A percentile compares a stretch with the other conserved stretches of the same genome.
Conservation (phyloP, 1,284 basidiomycete species). For the Microbotryum silenes-acaulis region DNA sequence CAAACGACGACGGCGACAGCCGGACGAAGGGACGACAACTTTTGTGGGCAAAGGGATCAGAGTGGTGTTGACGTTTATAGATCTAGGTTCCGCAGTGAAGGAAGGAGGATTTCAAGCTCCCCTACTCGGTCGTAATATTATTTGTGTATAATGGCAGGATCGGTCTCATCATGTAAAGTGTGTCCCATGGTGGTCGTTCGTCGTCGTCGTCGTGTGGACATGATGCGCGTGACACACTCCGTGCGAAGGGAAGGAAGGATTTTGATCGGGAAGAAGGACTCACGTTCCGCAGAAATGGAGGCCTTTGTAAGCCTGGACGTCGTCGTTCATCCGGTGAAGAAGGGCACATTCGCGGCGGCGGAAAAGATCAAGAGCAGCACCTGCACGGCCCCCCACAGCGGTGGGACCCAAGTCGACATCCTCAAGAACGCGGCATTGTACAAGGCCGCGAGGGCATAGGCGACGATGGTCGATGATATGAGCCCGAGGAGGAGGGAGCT, state of each 20-base stretch:
- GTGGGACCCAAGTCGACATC: slow-evolving; percentile 12
- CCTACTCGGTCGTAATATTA: no score
- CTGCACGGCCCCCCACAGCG: slow-evolving; percentile 10
- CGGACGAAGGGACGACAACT: neutral
- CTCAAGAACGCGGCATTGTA: slow-evolving; percentile 27
- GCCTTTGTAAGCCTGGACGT: no score
- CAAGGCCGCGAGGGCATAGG: slow-evolving; percentile 23
- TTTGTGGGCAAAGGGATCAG: slow-evolving; percentile 1
- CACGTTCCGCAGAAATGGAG: no score
- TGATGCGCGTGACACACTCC: no score
- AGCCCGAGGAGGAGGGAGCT: slow-evolving; percentile 12
- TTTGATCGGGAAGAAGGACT: no score
- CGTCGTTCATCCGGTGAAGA: no score
- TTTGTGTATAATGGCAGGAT: slow-evolving; percentile 11
- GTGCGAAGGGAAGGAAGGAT: no score
- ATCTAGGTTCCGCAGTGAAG: slow-evolving; percentile 5
- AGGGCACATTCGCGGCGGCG: no score
- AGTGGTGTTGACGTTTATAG: slow-evolving; percentile 28
- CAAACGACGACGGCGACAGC: no score
- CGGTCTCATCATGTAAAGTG: neutral
- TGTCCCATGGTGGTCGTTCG: neutral
- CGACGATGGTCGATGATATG: slow-evolving; percentile 20
- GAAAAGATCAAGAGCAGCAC: slow-evolving; percentile 9
- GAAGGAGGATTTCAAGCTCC: neutral
- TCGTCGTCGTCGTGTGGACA: no score